phyloP scores from a whole-genome alignment of 139 green algal species.

The Limnomonas spitsbergensis region DNA sequence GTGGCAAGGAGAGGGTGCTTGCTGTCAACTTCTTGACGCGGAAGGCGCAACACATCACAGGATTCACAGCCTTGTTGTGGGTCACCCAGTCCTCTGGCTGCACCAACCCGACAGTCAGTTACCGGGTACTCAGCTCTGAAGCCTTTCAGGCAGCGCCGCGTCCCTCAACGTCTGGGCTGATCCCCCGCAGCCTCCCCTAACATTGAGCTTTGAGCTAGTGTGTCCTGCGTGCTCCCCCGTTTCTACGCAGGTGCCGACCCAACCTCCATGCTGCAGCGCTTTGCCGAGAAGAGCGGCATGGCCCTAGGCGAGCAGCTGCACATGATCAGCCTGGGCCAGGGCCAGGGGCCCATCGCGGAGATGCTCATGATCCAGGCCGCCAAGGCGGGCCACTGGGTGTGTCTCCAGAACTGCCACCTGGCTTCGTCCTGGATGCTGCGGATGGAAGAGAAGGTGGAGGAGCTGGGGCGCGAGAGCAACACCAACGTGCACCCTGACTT shows the following conservation, averaged over 20 bases:
- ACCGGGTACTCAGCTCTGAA: too few relatives aligned
- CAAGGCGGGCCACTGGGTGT: slow-evolving; percentile 77
- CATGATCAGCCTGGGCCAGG: slow-evolving; percentile 81
- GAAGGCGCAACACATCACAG: too few relatives aligned
- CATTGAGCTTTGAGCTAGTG: too few relatives aligned
- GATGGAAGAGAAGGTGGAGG: slow-evolving; percentile 55
- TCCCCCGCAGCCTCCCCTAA: too few relatives aligned
- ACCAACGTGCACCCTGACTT: slow-evolving; percentile 64
- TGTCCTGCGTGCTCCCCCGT: too few relatives aligned
- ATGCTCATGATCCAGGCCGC: slow-evolving; percentile 62
- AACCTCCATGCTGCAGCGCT: slow-evolving; percentile 73
- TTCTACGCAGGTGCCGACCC: slow-evolving; percentile 63
- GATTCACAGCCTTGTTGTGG: too few relatives aligned
- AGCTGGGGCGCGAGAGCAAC: slow-evolving; percentile 31
- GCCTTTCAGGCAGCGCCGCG: too few relatives aligned
- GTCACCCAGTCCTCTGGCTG: too few relatives aligned
- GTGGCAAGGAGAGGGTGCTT: too few relatives aligned
- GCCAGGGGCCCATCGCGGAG: slow-evolving; percentile 74
- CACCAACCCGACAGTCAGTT: too few relatives aligned
- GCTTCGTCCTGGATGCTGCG: slow-evolving; percentile 78
- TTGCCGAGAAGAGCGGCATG: slow-evolving; percentile 64
- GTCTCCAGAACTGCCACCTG: slow-evolving; percentile 90
- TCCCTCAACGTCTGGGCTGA: too few relatives aligned
- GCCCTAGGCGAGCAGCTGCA: slow-evolving; percentile 62
- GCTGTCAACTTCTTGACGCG: too few relatives aligned